Base-by-base conservation (phyloP, 305 asterid species). In the Andrographis paniculata region DNA sequence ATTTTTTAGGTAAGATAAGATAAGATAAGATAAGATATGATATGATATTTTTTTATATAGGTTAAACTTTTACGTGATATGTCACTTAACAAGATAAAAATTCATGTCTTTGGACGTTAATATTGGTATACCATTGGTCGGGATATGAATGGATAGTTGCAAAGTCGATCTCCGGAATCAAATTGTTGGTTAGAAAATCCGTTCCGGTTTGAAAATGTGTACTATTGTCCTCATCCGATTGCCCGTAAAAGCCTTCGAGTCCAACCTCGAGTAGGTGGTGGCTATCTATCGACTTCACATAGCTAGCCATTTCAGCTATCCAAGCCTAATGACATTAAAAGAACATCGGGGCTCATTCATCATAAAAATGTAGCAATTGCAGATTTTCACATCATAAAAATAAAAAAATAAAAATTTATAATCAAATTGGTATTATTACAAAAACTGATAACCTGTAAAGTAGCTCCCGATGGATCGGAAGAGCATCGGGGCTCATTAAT, bases 121-220 rank as follows among this genome's bases (percentile, higher is more conserved):
- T 19, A 17, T 17, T 19, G 2, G 0, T 15, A 19, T 16, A 81
- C 97, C 97, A 88, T 52, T 69, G 74, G 70, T 88, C 95, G 19
- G 97, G 95, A 61, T 88, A 88, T 52, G 93, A 68, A 53, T 84
- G 97, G 14, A 69, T 61, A 3, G 95, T 88, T 2, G 94, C 93
- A 49, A 88, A 88, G 70, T 88, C 97, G 12, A 84, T 68, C 44
- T 61, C 80, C 0, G 74, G 77, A 14, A 88, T 63, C 55, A 42
- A 72, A 48, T 88, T 82, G 72, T 79, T 84, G 21, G 81, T 70
- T 35, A 88, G 69, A 67, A 88, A 88, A 46, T 84, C 97, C 1
- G 95, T 88, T 39, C 97, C 97, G 1, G 69, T 53, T 61, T 65
- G 67, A 7, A 73, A 54, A 62, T 88, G 84, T 13, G 71, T 56